These are phyloP conservation scores for Danielia oregonensis DNA, from an alignment of 805 yeast species.

Conservation along the genomic window DNA sequence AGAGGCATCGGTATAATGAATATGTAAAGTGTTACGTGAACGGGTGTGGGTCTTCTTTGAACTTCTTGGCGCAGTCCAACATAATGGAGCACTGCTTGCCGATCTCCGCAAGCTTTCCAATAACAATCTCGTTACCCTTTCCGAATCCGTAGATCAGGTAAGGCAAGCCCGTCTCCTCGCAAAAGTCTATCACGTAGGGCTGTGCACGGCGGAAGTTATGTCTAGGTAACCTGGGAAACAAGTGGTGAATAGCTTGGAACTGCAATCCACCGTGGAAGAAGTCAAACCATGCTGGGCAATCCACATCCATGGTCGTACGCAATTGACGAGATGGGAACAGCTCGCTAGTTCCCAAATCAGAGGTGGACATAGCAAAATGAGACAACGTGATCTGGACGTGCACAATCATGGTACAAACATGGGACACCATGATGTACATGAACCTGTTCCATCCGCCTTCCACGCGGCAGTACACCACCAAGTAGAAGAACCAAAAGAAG, in stretches of 20 bases:
- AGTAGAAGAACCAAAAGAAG: constrained; percentile 78
- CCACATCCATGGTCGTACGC: constrained; percentile 93
- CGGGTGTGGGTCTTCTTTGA: constrained; percentile 48
- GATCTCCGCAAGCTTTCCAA: constrained; percentile 65
- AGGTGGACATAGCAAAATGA: constrained; percentile 91
- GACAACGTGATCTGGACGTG: constrained; percentile 89
- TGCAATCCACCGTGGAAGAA: constrained; percentile 90
- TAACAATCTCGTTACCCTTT: constrained; percentile 70
- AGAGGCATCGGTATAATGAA: constrained; percentile 1
- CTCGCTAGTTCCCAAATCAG: constrained; percentile 79
- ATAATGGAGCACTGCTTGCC: constrained; percentile 77
- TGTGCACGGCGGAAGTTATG: constrained; percentile 81
- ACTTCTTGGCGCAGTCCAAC: constrained; percentile 65
- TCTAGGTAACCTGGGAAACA: constrained; percentile 85
- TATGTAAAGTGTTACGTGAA: constrained; percentile 16
- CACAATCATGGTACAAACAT: constrained; percentile 82
- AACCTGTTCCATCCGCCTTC: constrained; percentile 53
- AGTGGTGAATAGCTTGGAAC: constrained; percentile 86
- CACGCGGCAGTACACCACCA: constrained; percentile 47
- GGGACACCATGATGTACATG: constrained; percentile 65
- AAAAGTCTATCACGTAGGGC: constrained; percentile 66
- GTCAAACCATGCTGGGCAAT: constrained; percentile 90
- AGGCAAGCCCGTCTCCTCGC: constrained; percentile 69
- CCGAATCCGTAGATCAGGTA: constrained; percentile 84
- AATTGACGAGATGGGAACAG: constrained; percentile 76